Evolutionary conservation across 2,329 filamentous ascomycete genomes (phyloP).

Genomic region (Phyllosticta citriasiana): DNA sequence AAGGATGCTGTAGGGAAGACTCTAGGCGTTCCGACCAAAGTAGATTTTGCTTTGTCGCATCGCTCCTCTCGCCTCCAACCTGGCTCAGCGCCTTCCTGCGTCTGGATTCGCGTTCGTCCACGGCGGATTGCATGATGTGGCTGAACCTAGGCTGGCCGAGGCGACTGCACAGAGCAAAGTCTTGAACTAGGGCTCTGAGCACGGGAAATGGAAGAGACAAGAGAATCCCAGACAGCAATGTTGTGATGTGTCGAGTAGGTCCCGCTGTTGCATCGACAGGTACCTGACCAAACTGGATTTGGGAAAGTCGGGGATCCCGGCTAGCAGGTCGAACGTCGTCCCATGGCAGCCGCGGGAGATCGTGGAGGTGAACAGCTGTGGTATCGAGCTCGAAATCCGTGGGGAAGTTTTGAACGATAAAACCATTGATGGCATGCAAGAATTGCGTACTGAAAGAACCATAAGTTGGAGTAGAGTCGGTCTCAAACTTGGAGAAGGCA

Average conservation of each 20-base stretch:
- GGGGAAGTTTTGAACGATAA: conserved; percentile 51
- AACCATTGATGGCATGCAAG: conserved; percentile 47
- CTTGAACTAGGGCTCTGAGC: conserved; percentile 56
- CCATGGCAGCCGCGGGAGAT: conserved; percentile 39
- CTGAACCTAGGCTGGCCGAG: conserved; percentile 30
- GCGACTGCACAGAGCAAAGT: conserved; percentile 41
- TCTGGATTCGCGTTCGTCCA: conserved; percentile 34
- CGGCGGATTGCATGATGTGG: conserved; percentile 31
- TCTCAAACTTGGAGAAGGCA: conserved; percentile 13
- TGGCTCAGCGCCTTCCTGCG: conserved; percentile 24
- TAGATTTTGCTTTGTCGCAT: conserved; percentile 19
- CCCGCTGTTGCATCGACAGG: conserved; percentile 34
- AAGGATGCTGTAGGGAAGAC: conserved; percentile 24
- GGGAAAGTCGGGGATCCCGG: conserved; percentile 46
- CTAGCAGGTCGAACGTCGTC: conserved; percentile 25
- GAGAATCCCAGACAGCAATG: conserved; percentile 54
- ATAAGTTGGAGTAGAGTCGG: conserved; percentile 27
- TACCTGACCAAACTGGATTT: conserved; percentile 64
- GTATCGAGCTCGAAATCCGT: conserved; percentile 50
- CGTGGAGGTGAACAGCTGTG: conserved; percentile 35
- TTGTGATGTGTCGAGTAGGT: conserved; percentile 31
- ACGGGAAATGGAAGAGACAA: conserved; percentile 60
- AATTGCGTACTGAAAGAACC: conserved; percentile 47
- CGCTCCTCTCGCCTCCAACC: conserved; percentile 16
- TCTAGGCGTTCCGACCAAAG: conserved; percentile 29